Conservation (phyloP, 371 early-diverging fungal genomes). For the Coemansia sp. region DNA sequence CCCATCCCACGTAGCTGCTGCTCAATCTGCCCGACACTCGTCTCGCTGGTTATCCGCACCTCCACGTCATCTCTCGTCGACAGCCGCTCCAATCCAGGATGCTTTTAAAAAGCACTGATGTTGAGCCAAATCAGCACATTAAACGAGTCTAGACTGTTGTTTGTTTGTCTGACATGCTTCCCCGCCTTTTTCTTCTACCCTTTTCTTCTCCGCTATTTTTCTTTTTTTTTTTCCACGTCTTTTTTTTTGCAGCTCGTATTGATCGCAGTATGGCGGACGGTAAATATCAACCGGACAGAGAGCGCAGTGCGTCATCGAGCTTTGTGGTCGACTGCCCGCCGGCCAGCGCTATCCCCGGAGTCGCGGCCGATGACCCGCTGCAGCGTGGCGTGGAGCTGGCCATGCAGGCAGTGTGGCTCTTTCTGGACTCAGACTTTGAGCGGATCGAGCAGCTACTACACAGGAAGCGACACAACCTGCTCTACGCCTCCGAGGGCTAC, state of each 20-base stretch:
- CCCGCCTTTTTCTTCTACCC: background rate
- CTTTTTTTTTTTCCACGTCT: background rate
- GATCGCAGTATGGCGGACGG: background rate
- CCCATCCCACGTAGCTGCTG: slow-evolving; percentile 13
- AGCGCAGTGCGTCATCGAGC: background rate
- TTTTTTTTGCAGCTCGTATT: background rate
- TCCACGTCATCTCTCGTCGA: slow-evolving; percentile 21
- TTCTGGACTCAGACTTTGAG: slow-evolving; percentile 64
- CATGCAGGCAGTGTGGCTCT: slow-evolving; percentile 60
- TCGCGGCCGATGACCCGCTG: slow-evolving; percentile 28
- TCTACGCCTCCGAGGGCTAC: slow-evolving; percentile 70
- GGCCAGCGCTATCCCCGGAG: slow-evolving; percentile 16
- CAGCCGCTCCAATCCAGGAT: slow-evolving; percentile 11
- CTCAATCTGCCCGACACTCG: slow-evolving; percentile 33
- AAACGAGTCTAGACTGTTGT: too few species aligned
- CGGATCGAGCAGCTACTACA: slow-evolving; percentile 62
- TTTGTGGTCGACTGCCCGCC: background rate
- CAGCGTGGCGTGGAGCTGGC: slow-evolving; percentile 58
- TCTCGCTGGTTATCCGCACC: slow-evolving; percentile 7
- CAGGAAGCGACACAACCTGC: slow-evolving; percentile 52
- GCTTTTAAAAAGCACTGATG: too few species aligned
- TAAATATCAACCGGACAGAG: background rate
- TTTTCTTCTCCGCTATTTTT: slow-evolving; percentile 2
- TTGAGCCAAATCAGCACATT: too few species aligned
- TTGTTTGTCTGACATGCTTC: too few species aligned